Conservation (phyloP, 495 filamentous ascomycete species). For the Penicillium chermesinum region DNA sequence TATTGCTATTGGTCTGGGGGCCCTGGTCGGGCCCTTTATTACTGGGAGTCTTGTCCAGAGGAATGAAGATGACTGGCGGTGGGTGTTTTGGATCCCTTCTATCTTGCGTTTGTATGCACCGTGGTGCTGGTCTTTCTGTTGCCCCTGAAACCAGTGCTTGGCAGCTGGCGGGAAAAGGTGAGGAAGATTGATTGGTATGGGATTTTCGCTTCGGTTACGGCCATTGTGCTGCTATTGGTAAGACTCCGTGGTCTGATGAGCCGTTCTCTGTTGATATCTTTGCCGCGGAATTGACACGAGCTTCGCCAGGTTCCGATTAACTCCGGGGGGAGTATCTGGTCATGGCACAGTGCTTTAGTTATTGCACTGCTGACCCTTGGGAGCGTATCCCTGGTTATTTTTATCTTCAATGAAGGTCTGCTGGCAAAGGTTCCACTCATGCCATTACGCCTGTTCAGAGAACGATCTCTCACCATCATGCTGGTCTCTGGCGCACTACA, state of each 20-base stretch:
- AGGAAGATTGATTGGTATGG: constrained; percentile 51
- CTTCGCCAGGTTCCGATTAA: constrained; percentile 46
- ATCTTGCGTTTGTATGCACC: constrained; percentile 25
- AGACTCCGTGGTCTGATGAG: not conserved
- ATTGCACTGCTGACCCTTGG: constrained; percentile 54
- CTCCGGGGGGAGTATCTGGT: constrained; percentile 51
- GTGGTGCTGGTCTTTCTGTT: not conserved
- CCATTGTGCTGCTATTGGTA: constrained; percentile 45
- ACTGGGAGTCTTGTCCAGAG: constrained; percentile 19
- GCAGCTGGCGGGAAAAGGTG: constrained; percentile 13
- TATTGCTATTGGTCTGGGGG: constrained; percentile 31
- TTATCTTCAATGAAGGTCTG: constrained; percentile 51
- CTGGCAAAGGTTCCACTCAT: constrained; percentile 51
- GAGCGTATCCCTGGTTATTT: constrained; percentile 33
- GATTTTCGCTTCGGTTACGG: constrained; percentile 38
- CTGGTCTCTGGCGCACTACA: constrained; percentile 43
- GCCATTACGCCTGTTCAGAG: constrained; percentile 29
- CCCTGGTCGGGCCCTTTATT: constrained; percentile 36
- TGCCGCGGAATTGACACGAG: not conserved
- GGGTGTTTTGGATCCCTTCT: constrained; percentile 7
- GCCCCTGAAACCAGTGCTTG: constrained; percentile 2
- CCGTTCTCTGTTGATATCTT: not conserved
- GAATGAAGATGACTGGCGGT: constrained; percentile 3
- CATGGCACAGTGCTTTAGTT: constrained; percentile 51
- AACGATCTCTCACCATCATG: constrained; percentile 23